A percentile compares a stretch with the other conserved stretches of the same genome.
These are phyloP conservation scores for Diplodia corticola DNA, from an alignment of 2,329 filamentous ascomycete genomes.

Conservation along the genomic window DNA sequence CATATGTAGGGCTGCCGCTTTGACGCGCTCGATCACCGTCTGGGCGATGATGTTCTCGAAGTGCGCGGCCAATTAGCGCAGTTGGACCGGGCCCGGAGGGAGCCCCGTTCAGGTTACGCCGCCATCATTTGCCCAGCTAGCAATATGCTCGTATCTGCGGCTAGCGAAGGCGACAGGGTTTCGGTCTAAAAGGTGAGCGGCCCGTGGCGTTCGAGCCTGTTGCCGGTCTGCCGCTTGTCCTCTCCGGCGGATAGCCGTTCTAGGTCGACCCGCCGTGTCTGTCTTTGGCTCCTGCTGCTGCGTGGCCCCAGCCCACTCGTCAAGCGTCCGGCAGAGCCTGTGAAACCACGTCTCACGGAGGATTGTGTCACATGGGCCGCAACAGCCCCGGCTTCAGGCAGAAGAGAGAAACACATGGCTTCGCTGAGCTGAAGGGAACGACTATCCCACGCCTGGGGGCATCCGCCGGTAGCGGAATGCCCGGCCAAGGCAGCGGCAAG, in stretches of 20 bases:
- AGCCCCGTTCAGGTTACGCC: conserved; percentile 15
- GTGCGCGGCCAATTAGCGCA: neutral
- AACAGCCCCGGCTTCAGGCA: neutral
- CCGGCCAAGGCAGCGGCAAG: neutral
- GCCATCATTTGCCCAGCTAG: conserved; percentile 12
- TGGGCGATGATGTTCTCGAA: conserved; percentile 15
- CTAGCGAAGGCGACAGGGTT: conserved; percentile 14
- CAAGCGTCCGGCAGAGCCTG: neutral
- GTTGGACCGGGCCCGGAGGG: conserved; percentile 5
- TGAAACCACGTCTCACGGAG: neutral
- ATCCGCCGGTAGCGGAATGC: neutral
- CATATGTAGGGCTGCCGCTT: conserved; percentile 17
- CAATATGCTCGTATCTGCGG: conserved; percentile 13
- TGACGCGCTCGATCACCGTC: conserved; percentile 11
- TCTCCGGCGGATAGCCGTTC: neutral
- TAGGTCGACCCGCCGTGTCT: neutral
- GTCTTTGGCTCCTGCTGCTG: neutral
- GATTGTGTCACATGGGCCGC: conserved; percentile 3
- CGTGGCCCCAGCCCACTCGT: neutral
- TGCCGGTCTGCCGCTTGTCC: conserved; percentile 14
- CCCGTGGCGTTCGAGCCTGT: neutral
- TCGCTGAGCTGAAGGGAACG: neutral
- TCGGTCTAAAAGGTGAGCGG: neutral
- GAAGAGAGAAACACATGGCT: neutral
- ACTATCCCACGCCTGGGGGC: neutral